Conservation (phyloP, 2,329 filamentous ascomycete species). For the Curvularia lunata region DNA sequence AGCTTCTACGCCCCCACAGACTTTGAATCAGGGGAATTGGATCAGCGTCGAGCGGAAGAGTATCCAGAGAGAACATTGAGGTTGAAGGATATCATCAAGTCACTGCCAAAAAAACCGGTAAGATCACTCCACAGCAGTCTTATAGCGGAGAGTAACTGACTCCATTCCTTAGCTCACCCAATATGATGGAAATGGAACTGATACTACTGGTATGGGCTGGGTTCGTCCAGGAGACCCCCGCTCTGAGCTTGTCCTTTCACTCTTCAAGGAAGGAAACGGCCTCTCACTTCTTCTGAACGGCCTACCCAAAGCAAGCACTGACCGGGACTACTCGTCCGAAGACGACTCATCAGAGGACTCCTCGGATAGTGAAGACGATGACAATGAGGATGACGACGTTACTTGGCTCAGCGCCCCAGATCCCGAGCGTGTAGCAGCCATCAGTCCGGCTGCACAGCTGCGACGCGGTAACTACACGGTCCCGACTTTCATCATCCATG, state of each 20-base stretch:
- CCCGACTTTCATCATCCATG: conserved; percentile 25
- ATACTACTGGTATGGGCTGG: conserved; percentile 10
- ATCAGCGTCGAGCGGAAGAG: conserved; percentile 2
- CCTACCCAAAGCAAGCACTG: conserved; percentile 7
- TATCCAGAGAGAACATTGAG: conserved; percentile 5
- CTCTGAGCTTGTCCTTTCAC: conserved; percentile 16
- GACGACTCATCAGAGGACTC: background rate
- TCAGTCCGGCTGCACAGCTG: conserved; percentile 21
- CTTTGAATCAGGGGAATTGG: background rate
- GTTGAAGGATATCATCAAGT: conserved; percentile 13
- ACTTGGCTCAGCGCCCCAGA: background rate
- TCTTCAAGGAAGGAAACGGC: conserved; percentile 17
- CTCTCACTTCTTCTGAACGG: conserved; percentile 20
- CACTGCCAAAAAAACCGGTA: conserved; percentile 8
- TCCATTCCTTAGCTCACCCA: conserved; percentile 3
- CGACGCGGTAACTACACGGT: conserved; percentile 13
- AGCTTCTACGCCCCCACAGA: conserved; percentile 55
- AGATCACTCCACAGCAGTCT: background rate
- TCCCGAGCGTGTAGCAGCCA: conserved; percentile 5
- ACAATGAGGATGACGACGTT: background rate
- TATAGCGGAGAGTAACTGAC: background rate
- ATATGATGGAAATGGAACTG: conserved; percentile 11
- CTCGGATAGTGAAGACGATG: background rate
- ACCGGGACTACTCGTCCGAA: background rate
- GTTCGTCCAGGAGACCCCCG: conserved; percentile 19